These are phyloP conservation scores for Volvariella surrecta DNA, from an alignment of 1,284 basidiomycete genomes.

Conservation along the genomic window DNA sequence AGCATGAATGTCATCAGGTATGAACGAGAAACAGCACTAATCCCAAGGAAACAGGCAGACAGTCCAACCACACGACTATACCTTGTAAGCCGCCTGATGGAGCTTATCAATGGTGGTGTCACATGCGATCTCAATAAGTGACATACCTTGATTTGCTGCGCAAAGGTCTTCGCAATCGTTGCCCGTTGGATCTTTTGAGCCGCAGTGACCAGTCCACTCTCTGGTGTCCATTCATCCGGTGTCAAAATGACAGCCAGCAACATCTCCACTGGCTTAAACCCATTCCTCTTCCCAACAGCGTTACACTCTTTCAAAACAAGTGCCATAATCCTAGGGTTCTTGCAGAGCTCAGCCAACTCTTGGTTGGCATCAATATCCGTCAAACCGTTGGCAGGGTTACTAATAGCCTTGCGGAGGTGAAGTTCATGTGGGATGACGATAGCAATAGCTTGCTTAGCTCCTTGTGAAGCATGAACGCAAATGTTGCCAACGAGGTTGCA, in stretches of 20 bases:
- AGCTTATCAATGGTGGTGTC: no score
- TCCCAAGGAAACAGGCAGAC: no score
- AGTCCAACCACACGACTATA: no score
- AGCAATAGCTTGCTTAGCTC: constrained; percentile 85
- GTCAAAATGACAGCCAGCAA: constrained; percentile 76
- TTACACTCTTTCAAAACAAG: constrained; percentile 79
- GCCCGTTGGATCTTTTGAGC: constrained; percentile 88
- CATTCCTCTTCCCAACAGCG: constrained; percentile 75
- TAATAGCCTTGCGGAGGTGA: constrained; percentile 55
- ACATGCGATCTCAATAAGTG: no score
- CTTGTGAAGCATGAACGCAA: constrained; percentile 76
- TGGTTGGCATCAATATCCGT: constrained; percentile 27
- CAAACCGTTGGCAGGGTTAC: constrained; percentile 13
- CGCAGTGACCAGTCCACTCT: constrained; percentile 82
- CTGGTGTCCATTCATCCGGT: constrained; percentile 86
- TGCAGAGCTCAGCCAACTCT: constrained; percentile 55
- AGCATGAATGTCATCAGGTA: no score
- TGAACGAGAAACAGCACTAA: no score
- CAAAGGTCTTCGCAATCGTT: constrained; percentile 64
- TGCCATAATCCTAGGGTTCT: constrained; percentile 47
- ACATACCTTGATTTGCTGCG: constrained; percentile 60
- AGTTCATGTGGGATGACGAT: constrained; percentile 79
- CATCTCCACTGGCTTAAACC: constrained; percentile 80
- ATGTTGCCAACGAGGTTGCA: constrained; percentile 80
- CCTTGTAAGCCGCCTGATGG: no score